These are phyloP conservation scores for Fusarium sp. DNA, from an alignment of 2,329 filamentous ascomycete species.

Conservation along the genomic window DNA sequence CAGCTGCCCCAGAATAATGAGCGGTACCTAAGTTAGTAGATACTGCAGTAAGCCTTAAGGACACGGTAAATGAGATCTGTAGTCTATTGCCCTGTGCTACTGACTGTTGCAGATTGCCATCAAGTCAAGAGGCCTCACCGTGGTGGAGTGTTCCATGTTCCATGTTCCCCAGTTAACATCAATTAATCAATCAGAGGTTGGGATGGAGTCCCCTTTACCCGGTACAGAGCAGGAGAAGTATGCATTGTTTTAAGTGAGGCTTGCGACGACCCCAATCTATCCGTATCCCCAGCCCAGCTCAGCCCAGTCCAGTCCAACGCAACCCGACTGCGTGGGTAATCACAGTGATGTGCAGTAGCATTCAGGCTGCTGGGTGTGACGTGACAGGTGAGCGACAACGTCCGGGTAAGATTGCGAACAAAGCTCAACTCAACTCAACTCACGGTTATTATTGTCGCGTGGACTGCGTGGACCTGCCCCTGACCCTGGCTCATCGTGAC, in stretches of 20 bases:
- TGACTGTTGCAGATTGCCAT: neutral
- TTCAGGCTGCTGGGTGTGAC: constrained; percentile 2
- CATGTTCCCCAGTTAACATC: neutral
- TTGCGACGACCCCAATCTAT: neutral
- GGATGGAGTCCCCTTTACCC: neutral
- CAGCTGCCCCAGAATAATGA: constrained; percentile 6
- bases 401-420: constrained; percentile 8
- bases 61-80: neutral
- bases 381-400: constrained; percentile 1
- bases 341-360: constrained; percentile 4
- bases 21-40: neutral
- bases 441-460: constrained; percentile 6
- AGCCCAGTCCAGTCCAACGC: neutral
- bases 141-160: neutral
- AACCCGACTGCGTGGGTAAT: constrained; percentile 5
- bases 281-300: neutral
- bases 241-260: neutral
- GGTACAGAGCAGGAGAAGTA: neutral
- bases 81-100: neutral
- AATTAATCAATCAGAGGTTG: neutral
- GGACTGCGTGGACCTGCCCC: neutral
- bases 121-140: neutral
- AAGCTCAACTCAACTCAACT: neutral
- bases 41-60: neutral
- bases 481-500: neutral